Percentiles rank a stretch among this genome's conserved stretches.
phyloP scores from a whole-genome alignment of 2,329 filamentous ascomycete species.

The Malbranchea zuffiana region DNA sequence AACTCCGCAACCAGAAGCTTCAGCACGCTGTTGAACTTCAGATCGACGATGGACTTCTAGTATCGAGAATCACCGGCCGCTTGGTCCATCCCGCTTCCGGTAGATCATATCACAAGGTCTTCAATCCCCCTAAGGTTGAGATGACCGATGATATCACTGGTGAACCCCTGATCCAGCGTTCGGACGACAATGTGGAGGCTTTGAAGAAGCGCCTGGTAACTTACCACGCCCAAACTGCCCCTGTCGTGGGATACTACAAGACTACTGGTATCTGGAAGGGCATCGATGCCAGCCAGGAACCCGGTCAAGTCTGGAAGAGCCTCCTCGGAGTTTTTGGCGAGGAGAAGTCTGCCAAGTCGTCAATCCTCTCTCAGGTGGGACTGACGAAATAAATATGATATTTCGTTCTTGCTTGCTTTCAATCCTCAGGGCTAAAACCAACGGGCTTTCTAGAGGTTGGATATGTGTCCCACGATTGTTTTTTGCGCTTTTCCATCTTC shows the following conservation, averaged over 20 bases:
- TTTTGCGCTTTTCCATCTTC: constrained; percentile 8
- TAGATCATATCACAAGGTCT: constrained; percentile 94
- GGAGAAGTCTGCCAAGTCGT: constrained; percentile 37
- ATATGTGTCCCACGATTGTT: constrained; percentile 14
- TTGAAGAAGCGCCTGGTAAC: constrained; percentile 88
- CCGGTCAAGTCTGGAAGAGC: constrained; percentile 89
- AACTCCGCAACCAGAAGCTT: constrained; percentile 64
- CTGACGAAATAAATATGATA: constrained; percentile 38
- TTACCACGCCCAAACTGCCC: constrained; percentile 87
- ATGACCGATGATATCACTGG: constrained; percentile 98
- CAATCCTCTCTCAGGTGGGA: constrained; percentile 45
- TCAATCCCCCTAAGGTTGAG: constrained; percentile 87
- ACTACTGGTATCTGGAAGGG: constrained; percentile 94
- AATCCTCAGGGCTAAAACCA: constrained; percentile 4
- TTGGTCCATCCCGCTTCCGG: constrained; percentile 92
- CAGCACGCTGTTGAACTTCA: constrained; percentile 94
- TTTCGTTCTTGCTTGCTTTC: constrained; percentile 3
- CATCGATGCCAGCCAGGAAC: constrained; percentile 91
- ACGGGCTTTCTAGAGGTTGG: constrained; percentile 5
- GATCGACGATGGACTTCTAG: constrained; percentile 88
- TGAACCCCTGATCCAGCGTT: constrained; percentile 90
- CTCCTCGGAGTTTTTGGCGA: constrained; percentile 73
- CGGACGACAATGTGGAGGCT: constrained; percentile 91
- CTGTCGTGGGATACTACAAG: constrained; percentile 93
- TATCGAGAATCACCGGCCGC: constrained; percentile 91